Evolutionary conservation across 2,329 filamentous ascomycete genomes (phyloP).

Genomic region (Penicillium sp.): DNA sequence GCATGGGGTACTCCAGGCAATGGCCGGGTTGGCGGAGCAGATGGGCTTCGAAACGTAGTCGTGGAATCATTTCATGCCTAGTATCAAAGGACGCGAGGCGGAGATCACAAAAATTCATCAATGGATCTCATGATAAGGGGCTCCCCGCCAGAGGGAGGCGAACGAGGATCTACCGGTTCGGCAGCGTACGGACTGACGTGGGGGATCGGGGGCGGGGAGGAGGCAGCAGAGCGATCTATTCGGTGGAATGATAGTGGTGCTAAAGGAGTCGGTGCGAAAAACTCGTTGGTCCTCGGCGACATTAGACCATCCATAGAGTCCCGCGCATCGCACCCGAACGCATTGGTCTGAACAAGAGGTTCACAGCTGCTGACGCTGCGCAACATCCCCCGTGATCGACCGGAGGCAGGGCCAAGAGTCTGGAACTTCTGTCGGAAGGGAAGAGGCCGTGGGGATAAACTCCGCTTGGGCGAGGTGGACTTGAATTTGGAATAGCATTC

Average conservation of each 20-base stretch:
- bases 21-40: slow-evolving; percentile 10
- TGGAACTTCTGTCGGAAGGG: slow-evolving; percentile 40
- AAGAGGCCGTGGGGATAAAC: slow-evolving; percentile 36
- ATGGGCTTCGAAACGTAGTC: slow-evolving; percentile 22
- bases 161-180: slow-evolving; percentile 37
- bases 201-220: slow-evolving; percentile 5
- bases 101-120: slow-evolving; percentile 43
- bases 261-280: slow-evolving; percentile 39
- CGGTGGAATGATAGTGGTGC: slow-evolving; percentile 34
- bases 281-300: slow-evolving; percentile 45
- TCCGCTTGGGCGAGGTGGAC: slow-evolving; percentile 32
- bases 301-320: slow-evolving; percentile 38
- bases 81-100: slow-evolving; percentile 9
- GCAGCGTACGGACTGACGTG: slow-evolving; percentile 19
- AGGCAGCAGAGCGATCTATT: slow-evolving; percentile 32
- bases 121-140: slow-evolving; percentile 45
- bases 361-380: slow-evolving; percentile 26
- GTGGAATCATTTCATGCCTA: slow-evolving; percentile 31
- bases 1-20: not conserved
- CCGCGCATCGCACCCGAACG: slow-evolving; percentile 40
- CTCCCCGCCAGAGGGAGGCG: slow-evolving; percentile 39
- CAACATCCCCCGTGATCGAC: slow-evolving; percentile 17
- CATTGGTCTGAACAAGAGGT: slow-evolving; percentile 34
- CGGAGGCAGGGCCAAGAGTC: slow-evolving; percentile 21
- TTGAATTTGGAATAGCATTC: slow-evolving; percentile 20